Evolutionary conservation across 148 eudicot genomes (phyloP).

Genomic region (Gaultheria prostrata): DNA sequence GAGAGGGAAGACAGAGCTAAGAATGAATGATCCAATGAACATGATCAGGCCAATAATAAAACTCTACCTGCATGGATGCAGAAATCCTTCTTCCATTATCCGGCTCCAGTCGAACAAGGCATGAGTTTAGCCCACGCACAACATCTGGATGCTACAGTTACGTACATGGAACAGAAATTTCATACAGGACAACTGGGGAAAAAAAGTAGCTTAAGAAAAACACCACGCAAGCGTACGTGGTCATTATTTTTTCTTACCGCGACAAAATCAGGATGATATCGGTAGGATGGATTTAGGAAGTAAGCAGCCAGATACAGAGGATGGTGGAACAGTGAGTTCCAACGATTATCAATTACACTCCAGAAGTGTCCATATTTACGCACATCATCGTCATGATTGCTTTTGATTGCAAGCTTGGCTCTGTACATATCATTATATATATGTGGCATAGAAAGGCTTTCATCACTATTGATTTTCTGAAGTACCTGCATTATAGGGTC

Average conservation of each 20-base stretch:
- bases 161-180: conserved; percentile 3
- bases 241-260: conserved; percentile 44
- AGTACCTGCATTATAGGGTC: conserved; percentile 76
- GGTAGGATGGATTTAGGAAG: conserved; percentile 80
- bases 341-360: conserved; percentile 76
- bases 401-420: conserved; percentile 71
- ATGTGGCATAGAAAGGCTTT: conserved; percentile 68
- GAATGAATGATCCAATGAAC: background rate
- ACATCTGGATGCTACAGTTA: conserved; percentile 75
- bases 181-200: background rate
- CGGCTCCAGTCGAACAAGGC: conserved; percentile 77
- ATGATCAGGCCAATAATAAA: background rate
- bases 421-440: conserved; percentile 73
- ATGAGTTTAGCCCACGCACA: conserved; percentile 84
- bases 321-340: conserved; percentile 62
- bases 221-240: background rate
- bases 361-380: conserved; percentile 79
- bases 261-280: conserved; percentile 73
- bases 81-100: conserved; percentile 70
- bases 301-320: conserved; percentile 86
- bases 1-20: background rate
- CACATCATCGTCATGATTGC: conserved; percentile 61
- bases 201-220: background rate
- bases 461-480: conserved; percentile 54
- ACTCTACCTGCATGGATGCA: conserved; percentile 82